Evolutionary conservation across 768 basidiomycete species (phyloP).

Genomic region (Phylloporus sp.): DNA sequence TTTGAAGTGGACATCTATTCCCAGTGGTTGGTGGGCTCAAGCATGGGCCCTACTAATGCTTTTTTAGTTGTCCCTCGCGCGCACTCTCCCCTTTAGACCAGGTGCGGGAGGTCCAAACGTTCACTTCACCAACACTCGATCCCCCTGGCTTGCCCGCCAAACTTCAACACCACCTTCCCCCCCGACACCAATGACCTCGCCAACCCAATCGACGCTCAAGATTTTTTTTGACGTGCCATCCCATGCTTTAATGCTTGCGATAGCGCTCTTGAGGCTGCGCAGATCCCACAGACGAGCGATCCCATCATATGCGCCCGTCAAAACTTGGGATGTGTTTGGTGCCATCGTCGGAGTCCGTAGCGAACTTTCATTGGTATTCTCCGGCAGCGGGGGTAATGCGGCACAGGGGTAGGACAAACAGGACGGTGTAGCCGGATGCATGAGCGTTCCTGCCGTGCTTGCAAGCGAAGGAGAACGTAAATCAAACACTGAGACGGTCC

Average conservation of each 20-base stretch:
- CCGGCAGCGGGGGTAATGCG: background rate
- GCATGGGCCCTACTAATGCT: background rate
- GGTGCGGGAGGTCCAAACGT: background rate
- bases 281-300: slow-evolving; percentile 76
- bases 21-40: no score
- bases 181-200: slow-evolving; percentile 53
- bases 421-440: slow-evolving; percentile 66
- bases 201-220: slow-evolving; percentile 54
- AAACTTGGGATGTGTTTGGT: slow-evolving; percentile 43
- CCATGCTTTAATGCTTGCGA: slow-evolving; percentile 63
- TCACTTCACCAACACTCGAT: slow-evolving; percentile 10
- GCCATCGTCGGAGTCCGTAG: background rate
- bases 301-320: slow-evolving; percentile 78
- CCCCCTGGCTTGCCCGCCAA: slow-evolving; percentile 48
- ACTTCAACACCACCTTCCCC: slow-evolving; percentile 65
- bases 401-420: slow-evolving; percentile 40
- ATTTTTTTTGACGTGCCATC: slow-evolving; percentile 51
- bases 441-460: slow-evolving; percentile 41
- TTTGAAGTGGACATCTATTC: no score
- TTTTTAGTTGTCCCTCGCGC: background rate
- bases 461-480: slow-evolving; percentile 44
- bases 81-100: no score
- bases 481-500: slow-evolving; percentile 70
- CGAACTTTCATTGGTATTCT: background rate
- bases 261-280: slow-evolving; percentile 59